A percentile compares a stretch with the other conserved stretches of the same genome.
Evolutionary conservation across 2,329 filamentous ascomycete genomes (phyloP).

Genomic region (Aspergillus intermedius): DNA sequence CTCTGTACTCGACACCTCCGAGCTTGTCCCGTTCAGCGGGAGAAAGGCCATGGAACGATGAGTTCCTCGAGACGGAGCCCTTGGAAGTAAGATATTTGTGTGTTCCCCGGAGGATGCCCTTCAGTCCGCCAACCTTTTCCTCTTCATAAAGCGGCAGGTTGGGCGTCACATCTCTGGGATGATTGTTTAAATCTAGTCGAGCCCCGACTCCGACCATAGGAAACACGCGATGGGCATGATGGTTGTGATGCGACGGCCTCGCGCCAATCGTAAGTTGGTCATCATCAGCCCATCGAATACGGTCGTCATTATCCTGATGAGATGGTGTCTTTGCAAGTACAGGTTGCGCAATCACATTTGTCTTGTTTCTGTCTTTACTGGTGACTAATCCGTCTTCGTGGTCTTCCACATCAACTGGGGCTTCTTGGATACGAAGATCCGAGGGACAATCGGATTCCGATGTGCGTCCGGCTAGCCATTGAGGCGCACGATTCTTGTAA

Average conservation of each 20-base stretch:
- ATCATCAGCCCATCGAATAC: conserved; percentile 23
- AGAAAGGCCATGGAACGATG: conserved; percentile 44
- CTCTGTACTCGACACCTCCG: conserved; percentile 40
- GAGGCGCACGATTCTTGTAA: conserved; percentile 29
- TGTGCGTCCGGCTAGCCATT: conserved; percentile 2
- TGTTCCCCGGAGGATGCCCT: conserved; percentile 19
- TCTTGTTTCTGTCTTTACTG: conserved; percentile 1
- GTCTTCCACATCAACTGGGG: not conserved
- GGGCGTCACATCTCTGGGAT: conserved; percentile 24
- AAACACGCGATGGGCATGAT: conserved; percentile 24
- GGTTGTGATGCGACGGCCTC: conserved; percentile 17
- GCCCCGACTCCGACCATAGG: conserved; percentile 32
- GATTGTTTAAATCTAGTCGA: conserved; percentile 27
- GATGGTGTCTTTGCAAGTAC: conserved; percentile 1
- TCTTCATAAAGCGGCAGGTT: conserved; percentile 13
- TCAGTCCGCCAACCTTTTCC: conserved; percentile 14
- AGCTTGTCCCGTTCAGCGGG: conserved; percentile 37
- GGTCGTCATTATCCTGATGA: conserved; percentile 5
- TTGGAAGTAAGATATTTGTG: conserved; percentile 27
- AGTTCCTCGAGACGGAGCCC: conserved; percentile 40
- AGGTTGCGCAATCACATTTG: conserved; percentile 1
- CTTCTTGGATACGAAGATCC: not conserved
- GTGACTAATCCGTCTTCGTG: not conserved
- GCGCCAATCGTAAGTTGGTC: conserved; percentile 22
- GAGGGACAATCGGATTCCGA: not conserved